Evolutionary conservation across 2,329 filamentous ascomycete genomes (phyloP).

Genomic region (Penicillium occitanis): DNA sequence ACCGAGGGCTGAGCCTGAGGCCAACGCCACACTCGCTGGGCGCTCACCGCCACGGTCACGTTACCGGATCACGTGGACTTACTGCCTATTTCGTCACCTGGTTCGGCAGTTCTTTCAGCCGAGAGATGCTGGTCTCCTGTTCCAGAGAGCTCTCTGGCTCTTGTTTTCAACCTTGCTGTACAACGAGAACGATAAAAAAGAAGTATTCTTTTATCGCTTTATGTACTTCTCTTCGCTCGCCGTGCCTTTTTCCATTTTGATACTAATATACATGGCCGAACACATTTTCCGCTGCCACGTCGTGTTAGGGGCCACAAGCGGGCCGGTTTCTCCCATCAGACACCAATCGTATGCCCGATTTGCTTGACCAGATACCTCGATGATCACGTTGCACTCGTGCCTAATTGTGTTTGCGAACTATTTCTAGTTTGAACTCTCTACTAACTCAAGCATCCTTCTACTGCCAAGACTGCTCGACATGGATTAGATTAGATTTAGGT

Average conservation of each 20-base stretch:
- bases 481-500: constrained; percentile 3
- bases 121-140: not conserved
- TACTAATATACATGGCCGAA: constrained; percentile 4
- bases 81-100: constrained; percentile 2
- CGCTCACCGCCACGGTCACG: constrained; percentile 13
- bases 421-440: not conserved
- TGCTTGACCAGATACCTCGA: constrained; percentile 1
- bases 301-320: constrained; percentile 13
- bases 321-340: constrained; percentile 15
- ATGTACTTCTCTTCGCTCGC: not conserved
- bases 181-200: not conserved
- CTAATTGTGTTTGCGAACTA: not conserved
- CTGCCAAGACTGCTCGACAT: not conserved
- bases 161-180: not conserved
- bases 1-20: constrained; percentile 12
- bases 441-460: not conserved
- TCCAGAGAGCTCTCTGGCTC: not conserved
- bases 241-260: not conserved
- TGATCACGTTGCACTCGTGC: not conserved
- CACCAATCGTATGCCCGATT: constrained; percentile 12
- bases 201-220: not conserved
- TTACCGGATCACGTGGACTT: not conserved
- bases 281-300: constrained; percentile 17
- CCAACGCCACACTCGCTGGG: constrained; percentile 15
- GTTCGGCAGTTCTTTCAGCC: not conserved